These are phyloP conservation scores for Mariannaea elegans DNA, from an alignment of 2,329 filamentous ascomycete species.

Conservation along the genomic window DNA sequence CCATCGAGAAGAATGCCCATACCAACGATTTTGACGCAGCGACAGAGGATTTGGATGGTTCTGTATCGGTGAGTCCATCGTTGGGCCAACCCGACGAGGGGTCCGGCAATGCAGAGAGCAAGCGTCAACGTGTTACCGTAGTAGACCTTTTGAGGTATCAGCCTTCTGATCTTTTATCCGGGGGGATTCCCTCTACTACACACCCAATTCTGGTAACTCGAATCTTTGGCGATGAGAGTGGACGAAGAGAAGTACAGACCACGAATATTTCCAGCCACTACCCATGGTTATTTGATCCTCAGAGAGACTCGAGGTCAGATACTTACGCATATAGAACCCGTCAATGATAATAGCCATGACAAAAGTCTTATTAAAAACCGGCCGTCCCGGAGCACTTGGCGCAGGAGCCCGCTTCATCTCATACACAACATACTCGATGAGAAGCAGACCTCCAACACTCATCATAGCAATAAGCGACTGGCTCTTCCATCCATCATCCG, in stretches of 20 bases:
- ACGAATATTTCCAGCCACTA: slow-evolving; percentile 44
- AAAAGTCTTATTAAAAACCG: slow-evolving; percentile 45
- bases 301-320: too few species aligned
- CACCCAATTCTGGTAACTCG: slow-evolving; percentile 48
- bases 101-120: slow-evolving; percentile 46
- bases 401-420: slow-evolving; percentile 48
- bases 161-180: too few species aligned
- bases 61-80: slow-evolving; percentile 50
- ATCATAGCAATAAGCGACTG: slow-evolving; percentile 54
- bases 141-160: slow-evolving; percentile 20
- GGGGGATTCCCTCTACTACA: too few species aligned
- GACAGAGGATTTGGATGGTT: slow-evolving; percentile 47
- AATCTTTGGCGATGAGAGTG: slow-evolving; percentile 45
- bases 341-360: slow-evolving; percentile 43
- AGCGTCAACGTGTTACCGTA: slow-evolving; percentile 48
- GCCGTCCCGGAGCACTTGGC: slow-evolving; percentile 36
- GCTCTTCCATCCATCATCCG: slow-evolving; percentile 51
- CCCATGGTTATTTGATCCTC: not conserved
- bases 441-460: slow-evolving; percentile 49
- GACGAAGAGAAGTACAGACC: slow-evolving; percentile 46
- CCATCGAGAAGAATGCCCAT: slow-evolving; percentile 46
- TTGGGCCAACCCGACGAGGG: slow-evolving; percentile 44
- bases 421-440: slow-evolving; percentile 57
- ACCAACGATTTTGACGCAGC: slow-evolving; percentile 47
- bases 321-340: slow-evolving; percentile 41